Evolutionary conservation across 2,329 filamentous ascomycete genomes (phyloP).

Genomic region (Xylariaceae sp.): DNA sequence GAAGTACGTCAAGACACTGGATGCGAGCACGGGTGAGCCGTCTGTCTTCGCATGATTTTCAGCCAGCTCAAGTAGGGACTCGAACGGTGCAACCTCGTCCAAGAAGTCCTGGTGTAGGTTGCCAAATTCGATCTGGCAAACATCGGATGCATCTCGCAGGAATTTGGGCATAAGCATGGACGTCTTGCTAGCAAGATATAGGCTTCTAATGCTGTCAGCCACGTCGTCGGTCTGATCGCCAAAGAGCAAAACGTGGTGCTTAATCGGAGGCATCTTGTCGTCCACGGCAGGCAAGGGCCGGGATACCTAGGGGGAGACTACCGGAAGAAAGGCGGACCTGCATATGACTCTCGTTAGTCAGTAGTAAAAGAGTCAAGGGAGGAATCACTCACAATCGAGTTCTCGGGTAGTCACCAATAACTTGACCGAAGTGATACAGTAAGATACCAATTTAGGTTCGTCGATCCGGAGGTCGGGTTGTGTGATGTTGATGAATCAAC

Average conservation of each 20-base stretch:
- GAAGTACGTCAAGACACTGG: conserved; percentile 17
- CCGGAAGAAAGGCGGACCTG: neutral
- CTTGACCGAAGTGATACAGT: no score
- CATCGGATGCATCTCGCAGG: conserved; percentile 15
- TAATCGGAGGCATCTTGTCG: neutral
- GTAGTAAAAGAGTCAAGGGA: neutral
- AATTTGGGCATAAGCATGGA: conserved; percentile 14
- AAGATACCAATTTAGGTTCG: neutral
- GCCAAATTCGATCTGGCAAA: conserved; percentile 17
- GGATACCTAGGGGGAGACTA: no score
- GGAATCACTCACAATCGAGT: neutral
- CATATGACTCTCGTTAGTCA: neutral
- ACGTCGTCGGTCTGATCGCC: conserved; percentile 20
- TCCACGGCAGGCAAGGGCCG: neutral
- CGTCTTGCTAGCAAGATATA: conserved; percentile 11
- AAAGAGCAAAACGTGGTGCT: conserved; percentile 17
- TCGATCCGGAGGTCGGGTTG: neutral
- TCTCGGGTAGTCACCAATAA: neutral
- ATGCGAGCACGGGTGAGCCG: conserved; percentile 15
- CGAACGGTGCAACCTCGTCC: conserved; percentile 12
- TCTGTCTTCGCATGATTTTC: conserved; percentile 17
- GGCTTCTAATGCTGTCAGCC: neutral
- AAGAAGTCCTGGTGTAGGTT: conserved; percentile 14
- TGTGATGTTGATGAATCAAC: neutral
- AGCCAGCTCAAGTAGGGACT: conserved; percentile 17